These are phyloP conservation scores for Colletotrichum echinochloae DNA, from an alignment of 2,329 filamentous ascomycete species.

Conservation along the genomic window DNA sequence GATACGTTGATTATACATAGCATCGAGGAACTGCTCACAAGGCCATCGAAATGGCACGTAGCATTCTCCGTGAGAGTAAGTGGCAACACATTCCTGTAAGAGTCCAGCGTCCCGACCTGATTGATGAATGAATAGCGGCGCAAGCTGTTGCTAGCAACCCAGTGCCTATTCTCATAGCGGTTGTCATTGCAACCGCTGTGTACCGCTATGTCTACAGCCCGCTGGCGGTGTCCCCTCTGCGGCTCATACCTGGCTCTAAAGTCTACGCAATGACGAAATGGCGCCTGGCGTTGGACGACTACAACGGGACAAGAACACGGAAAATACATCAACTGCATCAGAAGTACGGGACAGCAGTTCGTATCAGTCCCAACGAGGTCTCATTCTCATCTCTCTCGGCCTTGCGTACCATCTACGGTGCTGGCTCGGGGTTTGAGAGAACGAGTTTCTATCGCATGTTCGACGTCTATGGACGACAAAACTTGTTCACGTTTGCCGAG, in stretches of 20 bases:
- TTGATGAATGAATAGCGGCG: background rate
- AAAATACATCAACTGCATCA: constrained; percentile 51
- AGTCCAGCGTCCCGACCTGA: background rate
- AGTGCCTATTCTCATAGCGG: background rate
- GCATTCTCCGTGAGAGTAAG: background rate
- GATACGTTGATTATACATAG: background rate
- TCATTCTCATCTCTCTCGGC: constrained; percentile 57
- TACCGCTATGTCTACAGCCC: background rate
- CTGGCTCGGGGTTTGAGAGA: constrained; percentile 62
- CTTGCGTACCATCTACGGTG: constrained; percentile 65
- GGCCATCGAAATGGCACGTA: background rate
- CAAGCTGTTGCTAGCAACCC: background rate
- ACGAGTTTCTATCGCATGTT: constrained; percentile 68
- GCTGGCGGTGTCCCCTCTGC: constrained; percentile 24
- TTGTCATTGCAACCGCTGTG: background rate
- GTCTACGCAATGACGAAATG: constrained; percentile 57
- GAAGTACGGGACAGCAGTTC: constrained; percentile 55
- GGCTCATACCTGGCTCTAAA: constrained; percentile 53
- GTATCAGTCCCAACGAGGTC: constrained; percentile 60
- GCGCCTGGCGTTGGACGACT: constrained; percentile 60
- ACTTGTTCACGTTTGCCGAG: constrained; percentile 63
- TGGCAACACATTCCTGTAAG: background rate
- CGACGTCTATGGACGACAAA: constrained; percentile 63
- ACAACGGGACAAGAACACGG: constrained; percentile 50
- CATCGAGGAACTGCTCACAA: background rate